Conservation (phyloP, 176 grass and related monocot species). For the bread wheat (Triticum aestivum) region DNA sequence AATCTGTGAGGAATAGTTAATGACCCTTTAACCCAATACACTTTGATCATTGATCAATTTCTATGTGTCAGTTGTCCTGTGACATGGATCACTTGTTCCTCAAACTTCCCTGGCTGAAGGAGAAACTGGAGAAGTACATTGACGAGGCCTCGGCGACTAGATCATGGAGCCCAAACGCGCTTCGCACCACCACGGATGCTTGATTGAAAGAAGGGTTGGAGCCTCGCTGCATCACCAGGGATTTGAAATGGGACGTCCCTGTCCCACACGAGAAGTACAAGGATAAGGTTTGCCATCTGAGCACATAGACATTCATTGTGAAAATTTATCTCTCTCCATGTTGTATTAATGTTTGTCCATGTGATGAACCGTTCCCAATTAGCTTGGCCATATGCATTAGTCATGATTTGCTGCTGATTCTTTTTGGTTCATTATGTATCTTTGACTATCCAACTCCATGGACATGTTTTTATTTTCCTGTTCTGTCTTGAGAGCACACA, state of each 20-base stretch:
- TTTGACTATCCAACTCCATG: too few species aligned
- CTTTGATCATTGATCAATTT: too few species aligned
- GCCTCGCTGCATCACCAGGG: neutral
- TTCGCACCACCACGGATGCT: slow-evolving; percentile 28
- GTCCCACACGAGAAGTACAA: neutral
- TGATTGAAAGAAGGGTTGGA: too few species aligned
- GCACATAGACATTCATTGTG: neutral
- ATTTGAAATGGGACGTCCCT: slow-evolving; percentile 78
- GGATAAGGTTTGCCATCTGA: slow-evolving; percentile 47
- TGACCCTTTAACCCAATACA: too few species aligned
- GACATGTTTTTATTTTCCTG: too few species aligned
- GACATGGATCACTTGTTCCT: slow-evolving; percentile 72
- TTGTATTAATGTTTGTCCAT: too few species aligned
- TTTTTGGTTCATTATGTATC: too few species aligned
- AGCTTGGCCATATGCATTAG: too few species aligned
- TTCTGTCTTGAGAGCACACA: too few species aligned
- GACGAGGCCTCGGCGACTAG: slow-evolving; percentile 41
- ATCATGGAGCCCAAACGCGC: slow-evolving; percentile 72
- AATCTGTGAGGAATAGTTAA: too few species aligned
- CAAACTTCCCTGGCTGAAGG: slow-evolving; percentile 61
- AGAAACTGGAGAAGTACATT: slow-evolving; percentile 65
- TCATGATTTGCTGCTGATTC: too few species aligned
- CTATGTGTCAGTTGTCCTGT: neutral
- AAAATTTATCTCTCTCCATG: neutral
- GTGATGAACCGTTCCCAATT: too few species aligned